phyloP scores from a whole-genome alignment of 2,329 filamentous ascomycete species.

The Tolypocladium inflatum region DNA sequence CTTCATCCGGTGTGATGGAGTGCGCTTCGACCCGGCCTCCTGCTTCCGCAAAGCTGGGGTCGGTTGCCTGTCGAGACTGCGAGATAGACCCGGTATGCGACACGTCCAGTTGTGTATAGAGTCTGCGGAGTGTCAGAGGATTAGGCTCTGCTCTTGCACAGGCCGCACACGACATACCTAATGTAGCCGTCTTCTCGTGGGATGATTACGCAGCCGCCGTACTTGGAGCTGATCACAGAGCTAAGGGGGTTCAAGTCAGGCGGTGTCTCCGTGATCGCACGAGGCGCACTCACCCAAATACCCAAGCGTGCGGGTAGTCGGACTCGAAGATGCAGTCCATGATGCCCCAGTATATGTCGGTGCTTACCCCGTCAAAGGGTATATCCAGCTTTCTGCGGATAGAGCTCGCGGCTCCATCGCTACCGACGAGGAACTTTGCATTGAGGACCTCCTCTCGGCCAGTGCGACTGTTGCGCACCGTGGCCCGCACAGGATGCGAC shows the following conservation, averaged over 20 bases:
- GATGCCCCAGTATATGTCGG: constrained; percentile 23
- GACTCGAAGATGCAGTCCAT: constrained; percentile 16
- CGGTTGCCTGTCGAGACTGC: constrained; percentile 11
- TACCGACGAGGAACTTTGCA: constrained; percentile 21
- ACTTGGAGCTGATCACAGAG: constrained; percentile 14
- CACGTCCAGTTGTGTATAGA: constrained; percentile 20
- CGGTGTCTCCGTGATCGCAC: too few species aligned
- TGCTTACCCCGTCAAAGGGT: constrained; percentile 21
- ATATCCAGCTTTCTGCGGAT: constrained; percentile 18
- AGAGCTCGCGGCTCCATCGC: constrained; percentile 19
- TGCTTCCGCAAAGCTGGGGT: constrained; percentile 14
- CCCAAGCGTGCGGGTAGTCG: constrained; percentile 19
- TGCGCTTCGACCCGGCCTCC: constrained; percentile 19
- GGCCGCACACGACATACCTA: constrained; percentile 5
- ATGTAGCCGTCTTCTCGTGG: constrained; percentile 22
- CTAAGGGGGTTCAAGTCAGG: neutral
- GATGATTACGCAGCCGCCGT: constrained; percentile 21
- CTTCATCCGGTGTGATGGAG: constrained; percentile 24
- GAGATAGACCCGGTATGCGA: constrained; percentile 13
- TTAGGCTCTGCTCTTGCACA: neutral
- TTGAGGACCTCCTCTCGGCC: constrained; percentile 12
- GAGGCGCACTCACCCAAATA: constrained; percentile 14
- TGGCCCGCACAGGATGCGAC: constrained; percentile 10
- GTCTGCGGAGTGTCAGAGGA: constrained; percentile 5
- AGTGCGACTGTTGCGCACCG: constrained; percentile 10